Conservation (phyloP, 2,329 filamentous ascomycete species). For the Leptodontidium sp. region DNA sequence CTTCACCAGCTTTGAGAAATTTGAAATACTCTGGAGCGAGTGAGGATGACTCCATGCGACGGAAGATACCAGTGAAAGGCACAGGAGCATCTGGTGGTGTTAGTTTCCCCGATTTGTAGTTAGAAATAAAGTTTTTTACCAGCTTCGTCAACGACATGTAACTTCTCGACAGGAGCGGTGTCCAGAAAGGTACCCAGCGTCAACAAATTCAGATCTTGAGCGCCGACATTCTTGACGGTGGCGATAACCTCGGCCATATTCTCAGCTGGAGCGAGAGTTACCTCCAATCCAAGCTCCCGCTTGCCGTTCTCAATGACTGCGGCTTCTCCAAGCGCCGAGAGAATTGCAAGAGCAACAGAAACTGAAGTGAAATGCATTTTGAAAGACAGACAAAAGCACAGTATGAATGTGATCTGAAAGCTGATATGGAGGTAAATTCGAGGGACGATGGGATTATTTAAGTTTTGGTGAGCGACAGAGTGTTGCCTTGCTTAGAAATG, state of each 20-base stretch:
- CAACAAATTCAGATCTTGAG: constrained; percentile 49
- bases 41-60: constrained; percentile 49
- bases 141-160: constrained; percentile 47
- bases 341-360: constrained; percentile 27
- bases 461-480: not conserved
- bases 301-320: constrained; percentile 33
- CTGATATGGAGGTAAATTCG: constrained; percentile 20
- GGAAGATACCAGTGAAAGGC: constrained; percentile 53
- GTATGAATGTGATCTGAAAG: not conserved
- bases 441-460: not conserved
- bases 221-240: constrained; percentile 52
- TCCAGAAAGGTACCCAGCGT: constrained; percentile 53
- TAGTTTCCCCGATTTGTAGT: not conserved
- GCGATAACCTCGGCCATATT: constrained; percentile 51
- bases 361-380: constrained; percentile 42
- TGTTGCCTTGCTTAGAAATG: not conserved
- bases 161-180: constrained; percentile 52
- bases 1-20: constrained; percentile 51
- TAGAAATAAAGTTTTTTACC: constrained; percentile 32
- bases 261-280: constrained; percentile 43
- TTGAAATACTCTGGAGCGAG: constrained; percentile 51
- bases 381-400: constrained; percentile 22
- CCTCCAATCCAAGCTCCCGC: constrained; percentile 35
- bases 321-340: constrained; percentile 31
- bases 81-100: constrained; percentile 44